Evolutionary conservation across 2,329 filamentous ascomycete genomes (phyloP), one percentile per base, ranked within the genome.

Genomic region (Fusarium tjaetaba): DNA sequence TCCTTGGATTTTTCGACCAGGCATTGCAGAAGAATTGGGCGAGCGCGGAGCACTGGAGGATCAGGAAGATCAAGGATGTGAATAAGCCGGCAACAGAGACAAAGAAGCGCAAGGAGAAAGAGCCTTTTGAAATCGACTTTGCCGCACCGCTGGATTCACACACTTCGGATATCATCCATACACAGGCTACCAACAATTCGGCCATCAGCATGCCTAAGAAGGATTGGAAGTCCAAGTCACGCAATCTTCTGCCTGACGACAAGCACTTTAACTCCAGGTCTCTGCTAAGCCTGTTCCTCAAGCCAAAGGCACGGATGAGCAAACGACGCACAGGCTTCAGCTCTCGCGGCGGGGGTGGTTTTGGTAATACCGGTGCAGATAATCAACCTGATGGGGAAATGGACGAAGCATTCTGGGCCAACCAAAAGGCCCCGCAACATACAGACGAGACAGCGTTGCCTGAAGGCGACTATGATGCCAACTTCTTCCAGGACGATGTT

Each of bases 21-120:
- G 95, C 96, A 5, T 85, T 98, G 48, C 94, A 96, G 80, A 98
- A 97, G 88, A 98, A 98, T 79, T 99, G 96, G 96, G 92, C 93
- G 11, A 97, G 95, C 55, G 96, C 96, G n/a, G 96, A 98, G 81
- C 96, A 99, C 83, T 99, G 96, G 96, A 92, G 96, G 75, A 98
- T 99, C 80, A 90, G 94, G 71, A 94, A 95, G 79, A 96, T 99
- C 82, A 98, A 98, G 79, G 90, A 92, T 73, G 84, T 87, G 78
- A 88, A 86, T 77, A 95, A 95, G 82, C 87, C 90, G 13, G 85
- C 88, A 14, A 86, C 89, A 20, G 82, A 84, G 58, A 88, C 82
- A 79, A 91, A 89, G 72, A 90, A 91, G 77, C 90, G 95, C 72
- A 98, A 98, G 82, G 96, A 98, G 82, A 99, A 98, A 83, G 96